phyloP scores from a whole-genome alignment of 257 asterid genomes.

The Nicotiana undulata region DNA sequence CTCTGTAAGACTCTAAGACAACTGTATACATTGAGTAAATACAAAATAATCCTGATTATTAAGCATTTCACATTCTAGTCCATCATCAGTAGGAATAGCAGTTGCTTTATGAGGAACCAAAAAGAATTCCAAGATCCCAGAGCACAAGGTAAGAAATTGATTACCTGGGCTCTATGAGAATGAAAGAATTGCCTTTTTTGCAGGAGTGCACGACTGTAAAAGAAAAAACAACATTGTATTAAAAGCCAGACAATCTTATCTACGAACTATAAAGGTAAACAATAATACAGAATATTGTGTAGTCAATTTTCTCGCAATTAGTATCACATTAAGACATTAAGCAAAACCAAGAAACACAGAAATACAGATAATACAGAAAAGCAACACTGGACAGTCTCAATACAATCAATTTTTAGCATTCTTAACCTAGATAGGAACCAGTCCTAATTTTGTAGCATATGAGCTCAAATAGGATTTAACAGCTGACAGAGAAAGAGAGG shows the following conservation, averaged over 20 bases:
- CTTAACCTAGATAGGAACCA: not conserved
- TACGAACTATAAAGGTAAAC: not conserved
- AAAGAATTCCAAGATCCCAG: not conserved
- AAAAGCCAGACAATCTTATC: not conserved
- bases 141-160: constrained; percentile 5
- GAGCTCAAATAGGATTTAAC: not conserved
- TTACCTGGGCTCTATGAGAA: constrained; percentile 99
- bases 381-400: not conserved
- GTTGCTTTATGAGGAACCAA: not conserved
- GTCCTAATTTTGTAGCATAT: not conserved
- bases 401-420: not conserved
- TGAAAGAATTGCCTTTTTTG: constrained; percentile 97
- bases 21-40: not conserved
- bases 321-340: not conserved
- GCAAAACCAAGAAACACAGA: not conserved
- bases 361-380: not conserved
- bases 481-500: not conserved
- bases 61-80: not conserved
- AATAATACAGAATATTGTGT: not conserved
- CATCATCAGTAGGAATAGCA: not conserved
- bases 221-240: not conserved
- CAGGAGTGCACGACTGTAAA: constrained; percentile 74
- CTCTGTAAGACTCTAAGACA: not conserved
- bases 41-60: not conserved
- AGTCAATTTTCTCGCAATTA: not conserved